A percentile compares a stretch with the other conserved stretches of the same genome.
Evolutionary conservation across 176 grass and related monocot species (phyloP).

Genomic region (Avena atlantica): DNA sequence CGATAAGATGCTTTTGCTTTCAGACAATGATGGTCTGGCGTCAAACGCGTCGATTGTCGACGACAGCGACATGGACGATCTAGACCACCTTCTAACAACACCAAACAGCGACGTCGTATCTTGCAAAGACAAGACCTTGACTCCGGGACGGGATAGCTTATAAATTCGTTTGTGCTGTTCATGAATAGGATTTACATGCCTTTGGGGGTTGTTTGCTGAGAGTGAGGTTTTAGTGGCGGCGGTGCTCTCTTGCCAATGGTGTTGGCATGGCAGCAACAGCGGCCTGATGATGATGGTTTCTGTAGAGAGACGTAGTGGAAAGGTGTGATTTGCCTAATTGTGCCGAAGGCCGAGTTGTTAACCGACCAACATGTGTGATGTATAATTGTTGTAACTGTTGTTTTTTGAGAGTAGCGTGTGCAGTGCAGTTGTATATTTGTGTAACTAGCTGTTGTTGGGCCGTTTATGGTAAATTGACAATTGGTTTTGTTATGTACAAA

Average conservation of each 20-base stretch:
- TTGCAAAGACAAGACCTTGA: constrained; percentile 59
- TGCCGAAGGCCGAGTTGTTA: constrained; percentile 50
- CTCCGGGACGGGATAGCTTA: constrained; percentile 53
- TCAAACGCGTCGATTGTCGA: constrained; percentile 61
- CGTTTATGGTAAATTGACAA: neutral
- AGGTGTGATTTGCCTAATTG: constrained; percentile 39
- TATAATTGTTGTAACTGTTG: neutral
- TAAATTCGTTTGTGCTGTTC: constrained; percentile 27
- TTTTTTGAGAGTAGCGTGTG: neutral
- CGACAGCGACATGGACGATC: constrained; percentile 54
- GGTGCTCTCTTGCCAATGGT: neutral
- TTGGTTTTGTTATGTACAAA: constrained; percentile 20
- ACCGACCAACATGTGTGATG: constrained; percentile 39
- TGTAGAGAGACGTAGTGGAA: constrained; percentile 25
- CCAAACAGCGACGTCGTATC: constrained; percentile 66
- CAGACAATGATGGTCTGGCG: constrained; percentile 68
- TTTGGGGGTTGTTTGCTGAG: constrained; percentile 23
- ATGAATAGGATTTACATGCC: constrained; percentile 5
- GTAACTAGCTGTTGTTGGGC: constrained; percentile 14
- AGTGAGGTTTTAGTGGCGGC: neutral
- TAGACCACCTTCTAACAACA: constrained; percentile 70
- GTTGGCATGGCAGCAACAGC: no score
- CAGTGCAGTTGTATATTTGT: constrained; percentile 20
- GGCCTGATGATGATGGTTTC: neutral
- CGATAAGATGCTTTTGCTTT: constrained; percentile 28